Conservation (phyloP, 2,329 filamentous ascomycete genomes). For the Sporothrix mexicana region DNA sequence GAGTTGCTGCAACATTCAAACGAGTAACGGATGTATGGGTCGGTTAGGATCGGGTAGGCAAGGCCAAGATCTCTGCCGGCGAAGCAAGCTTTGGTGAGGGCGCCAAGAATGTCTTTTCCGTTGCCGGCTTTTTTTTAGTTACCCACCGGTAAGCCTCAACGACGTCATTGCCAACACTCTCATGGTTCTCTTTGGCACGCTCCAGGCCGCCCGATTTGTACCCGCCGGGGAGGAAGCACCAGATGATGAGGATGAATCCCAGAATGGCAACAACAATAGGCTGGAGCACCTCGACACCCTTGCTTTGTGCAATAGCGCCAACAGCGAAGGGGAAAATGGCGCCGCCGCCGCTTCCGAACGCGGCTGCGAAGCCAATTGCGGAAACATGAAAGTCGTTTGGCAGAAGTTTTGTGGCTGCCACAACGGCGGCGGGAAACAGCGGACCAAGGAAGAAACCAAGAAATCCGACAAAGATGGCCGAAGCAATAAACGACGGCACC, state of each 20-base stretch:
- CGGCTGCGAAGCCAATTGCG: slow-evolving; percentile 80
- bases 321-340: slow-evolving; percentile 70
- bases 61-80: background rate
- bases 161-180: slow-evolving; percentile 47
- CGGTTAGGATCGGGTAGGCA: background rate
- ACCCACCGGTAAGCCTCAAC: slow-evolving; percentile 36
- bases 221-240: slow-evolving; percentile 50
- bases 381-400: slow-evolving; percentile 75
- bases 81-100: background rate
- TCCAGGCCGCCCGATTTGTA: slow-evolving; percentile 48
- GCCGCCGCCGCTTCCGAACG: slow-evolving; percentile 76
- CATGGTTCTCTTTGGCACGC: slow-evolving; percentile 47
- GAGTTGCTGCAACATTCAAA: slow-evolving; percentile 58
- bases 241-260: slow-evolving; percentile 52
- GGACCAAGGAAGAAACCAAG: slow-evolving; percentile 83
- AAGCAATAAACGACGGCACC: slow-evolving; percentile 75
- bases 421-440: slow-evolving; percentile 75
- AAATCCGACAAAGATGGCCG: slow-evolving; percentile 71
- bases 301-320: slow-evolving; percentile 67
- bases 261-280: slow-evolving; percentile 60
- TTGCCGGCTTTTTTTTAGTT: background rate
- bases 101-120: background rate
- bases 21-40: slow-evolving; percentile 26
- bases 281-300: slow-evolving; percentile 63
- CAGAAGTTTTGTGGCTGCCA: slow-evolving; percentile 75